Evolutionary conservation across 371 early-diverging fungal species (phyloP), one percentile per base, ranked within the genome.

Genomic region (Smittium culicis): DNA sequence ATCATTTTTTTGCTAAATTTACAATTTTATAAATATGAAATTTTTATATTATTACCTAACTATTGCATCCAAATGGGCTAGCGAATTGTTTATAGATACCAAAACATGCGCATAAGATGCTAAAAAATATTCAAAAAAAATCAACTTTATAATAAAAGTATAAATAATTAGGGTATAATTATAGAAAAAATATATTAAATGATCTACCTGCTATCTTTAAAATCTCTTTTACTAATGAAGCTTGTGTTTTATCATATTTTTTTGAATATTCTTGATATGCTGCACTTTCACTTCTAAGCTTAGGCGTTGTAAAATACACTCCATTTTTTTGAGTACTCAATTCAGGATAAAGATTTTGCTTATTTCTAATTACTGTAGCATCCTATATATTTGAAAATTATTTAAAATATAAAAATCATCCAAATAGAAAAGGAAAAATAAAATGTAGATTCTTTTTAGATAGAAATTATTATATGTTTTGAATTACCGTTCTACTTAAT

Each of bases 311-410:
- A 72, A 96, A 96, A 17, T 85, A 79, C 0, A 90, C 88, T 8
- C 97, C 97, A 27, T 87, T 83, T 71, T 93, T 93, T 68, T 88
- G 90, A n/a, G 94, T 92, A 5, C 90, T 70, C 54, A 93, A 80
- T 76, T 98, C 96, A 64, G 87, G 87, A 70, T 85, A 91, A 60
- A 80, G 80, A 27, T 80, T 71, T 62, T 83, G 82, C 65, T 87
- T 85, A 54, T 84, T 72, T 25, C 88, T 81, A 58, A 89, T 73
- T 31, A 78, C 76, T 20, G 79, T 66, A 1, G 86, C 81, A 56
- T 90, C 90, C 67, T 66, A 58, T 8, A 35, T 14, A 16, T 29
- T 14, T 14, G 20, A 28, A 83, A n/a, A 84, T 69, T 1, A 31
- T n/a, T 59, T 11, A 60, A 34, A 60, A n/a, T 67, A 16, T 24